These are phyloP conservation scores for Sporobolomyces phaffii DNA, from an alignment of 768 basidiomycete species.

Conservation along the genomic window DNA sequence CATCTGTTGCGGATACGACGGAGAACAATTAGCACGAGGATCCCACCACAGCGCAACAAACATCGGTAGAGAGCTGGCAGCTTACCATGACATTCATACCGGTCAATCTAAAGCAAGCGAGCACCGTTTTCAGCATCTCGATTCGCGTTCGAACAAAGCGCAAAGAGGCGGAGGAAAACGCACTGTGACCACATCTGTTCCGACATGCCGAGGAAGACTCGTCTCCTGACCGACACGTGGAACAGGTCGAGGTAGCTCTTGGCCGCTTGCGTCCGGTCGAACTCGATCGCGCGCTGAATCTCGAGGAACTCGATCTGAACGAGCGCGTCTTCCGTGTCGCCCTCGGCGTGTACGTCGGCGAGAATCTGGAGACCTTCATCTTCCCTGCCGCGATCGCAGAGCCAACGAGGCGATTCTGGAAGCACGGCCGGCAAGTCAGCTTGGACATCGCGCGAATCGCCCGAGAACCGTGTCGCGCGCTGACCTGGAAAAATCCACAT, in stretches of 20 bases:
- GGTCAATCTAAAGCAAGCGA: too few relatives aligned
- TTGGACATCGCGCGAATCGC: too few relatives aligned
- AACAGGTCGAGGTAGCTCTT: conserved; percentile 62
- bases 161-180: background rate
- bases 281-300: conserved; percentile 15
- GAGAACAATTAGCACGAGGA: too few relatives aligned
- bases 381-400: conserved; percentile 41
- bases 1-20: too few relatives aligned
- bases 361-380: conserved; percentile 63
- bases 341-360: conserved; percentile 66
- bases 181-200: conserved; percentile 65
- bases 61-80: too few relatives aligned
- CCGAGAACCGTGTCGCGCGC: too few relatives aligned
- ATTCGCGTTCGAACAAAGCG: background rate
- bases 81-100: conserved; percentile 81
- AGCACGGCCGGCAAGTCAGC: too few relatives aligned
- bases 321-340: conserved; percentile 56
- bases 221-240: conserved; percentile 60
- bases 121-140: too few relatives aligned
- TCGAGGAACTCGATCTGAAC: conserved; percentile 63
- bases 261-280: conserved; percentile 54
- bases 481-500: conserved; percentile 61
- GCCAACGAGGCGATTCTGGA: conserved; percentile 60
- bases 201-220: conserved; percentile 63
- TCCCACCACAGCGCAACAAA: too few relatives aligned